Evolutionary conservation across 768 basidiomycete species (phyloP), one percentile per base, ranked within the genome.

Genomic region (Agrocybe chaxingu): DNA sequence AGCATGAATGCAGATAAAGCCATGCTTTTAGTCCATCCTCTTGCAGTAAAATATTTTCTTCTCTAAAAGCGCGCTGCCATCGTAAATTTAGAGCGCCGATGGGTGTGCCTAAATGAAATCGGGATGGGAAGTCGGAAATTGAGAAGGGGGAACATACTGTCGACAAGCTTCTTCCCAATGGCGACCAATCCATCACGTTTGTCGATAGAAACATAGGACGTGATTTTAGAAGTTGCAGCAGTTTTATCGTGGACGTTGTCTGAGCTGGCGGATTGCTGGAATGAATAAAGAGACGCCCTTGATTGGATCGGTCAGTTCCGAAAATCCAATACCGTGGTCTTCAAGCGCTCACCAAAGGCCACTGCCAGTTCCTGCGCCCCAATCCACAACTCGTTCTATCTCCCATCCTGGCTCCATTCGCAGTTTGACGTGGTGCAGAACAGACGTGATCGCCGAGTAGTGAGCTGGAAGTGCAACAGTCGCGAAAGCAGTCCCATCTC

Each of bases 1-100:
- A 99, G 70, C 63, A 85, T 76, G 70, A 97, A 98, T 1, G 94
- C 88, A 12, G 90, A 92, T 30, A 99, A 62, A 1, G 89, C 92
- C 24, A 98, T 58, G 11, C 76, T 45, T 76, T 70, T 29, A 66
- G 61, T 13, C 80, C 83, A 10, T 79, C 66, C 13, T 67, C 55
- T 43, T 67, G 67, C 13, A 66, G 60, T 30, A 79, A 55, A 48
- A 59, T 64, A 49, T 81, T 70, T 41, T 76, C 73, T 34, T 77
- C 75, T 7, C 69, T 70, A 67, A 84, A 82, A 7, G 74, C 66
- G 57, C 80, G 84, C 62, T 77, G 76, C 85, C 85, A 84, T 30
- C 70, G 64, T 42, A 76, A 61, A 24, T 59, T 69, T 38, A 84
- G 52, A 46, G 60, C 57, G 36, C 79, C 79, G n/a, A 72, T 55